Evolutionary conservation across 495 filamentous ascomycete species (phyloP), one percentile per base, ranked within the genome.

Genomic region (Hypoxylon perforatum): DNA sequence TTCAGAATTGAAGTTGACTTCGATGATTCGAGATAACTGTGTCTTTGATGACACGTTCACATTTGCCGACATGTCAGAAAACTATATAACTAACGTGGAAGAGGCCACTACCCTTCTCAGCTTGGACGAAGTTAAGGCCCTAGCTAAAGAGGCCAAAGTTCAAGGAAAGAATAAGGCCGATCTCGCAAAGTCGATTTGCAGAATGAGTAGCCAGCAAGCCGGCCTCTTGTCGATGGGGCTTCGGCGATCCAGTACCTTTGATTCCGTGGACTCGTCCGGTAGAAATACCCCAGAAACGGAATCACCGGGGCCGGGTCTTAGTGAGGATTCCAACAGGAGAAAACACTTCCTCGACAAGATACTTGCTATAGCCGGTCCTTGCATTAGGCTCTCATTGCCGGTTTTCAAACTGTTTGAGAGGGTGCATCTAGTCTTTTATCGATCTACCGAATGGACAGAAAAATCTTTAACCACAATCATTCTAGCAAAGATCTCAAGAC

Each of bases 401-500:
- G 84, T 88, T n/a, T 85, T 92, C 57, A 90, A 87, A 59, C 84
- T 99, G 4, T 99, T 99, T 69, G 93, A 97, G 72, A 86, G 95
- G 28, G 92, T 97, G 1, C 94, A 98, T 77, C 78, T 99, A 6
- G 94, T 99, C 49, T 98, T 97, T 73, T 97, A 97, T 72, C 85
- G 94, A 28, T 97, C 94, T 23, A 96, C 94, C 0, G 93, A 97
- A 73, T 98, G 94, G 94, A 95, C 94, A 0, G 95, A 97, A 69
- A 97, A 97, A 69, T 97, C 94, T 10, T 84, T 99, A 2, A 97
- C 92, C 1, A 94, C 94, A 2, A 94, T 98, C 61, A 97, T 99
- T 57, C 86, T 99, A 10, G 92, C 95, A 12, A 92, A 93, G 54
- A 95, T 93, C 23, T 89, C 92, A 6, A 86, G 87, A 46, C 86